Evolutionary conservation across 2,329 filamentous ascomycete species (phyloP).

Genomic region (Ophiocordyceps sinensis): DNA sequence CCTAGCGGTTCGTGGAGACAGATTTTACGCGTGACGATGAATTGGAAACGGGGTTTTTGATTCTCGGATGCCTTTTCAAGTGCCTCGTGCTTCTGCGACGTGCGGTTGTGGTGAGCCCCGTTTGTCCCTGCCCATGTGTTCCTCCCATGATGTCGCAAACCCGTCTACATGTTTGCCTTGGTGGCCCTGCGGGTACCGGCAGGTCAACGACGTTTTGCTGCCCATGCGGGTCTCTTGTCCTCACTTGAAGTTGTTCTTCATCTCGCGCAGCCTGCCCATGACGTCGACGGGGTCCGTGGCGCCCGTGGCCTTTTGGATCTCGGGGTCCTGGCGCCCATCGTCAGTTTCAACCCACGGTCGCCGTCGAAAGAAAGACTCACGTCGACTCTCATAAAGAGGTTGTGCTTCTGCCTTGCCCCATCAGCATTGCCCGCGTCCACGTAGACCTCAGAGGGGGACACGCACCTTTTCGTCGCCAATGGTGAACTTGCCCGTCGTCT

Average conservation of each 20-base stretch:
- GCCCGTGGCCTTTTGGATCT: constrained; percentile 71
- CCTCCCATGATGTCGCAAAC: too few species aligned
- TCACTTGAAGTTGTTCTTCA: constrained; percentile 72
- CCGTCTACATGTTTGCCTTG: constrained; percentile 7
- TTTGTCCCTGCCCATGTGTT: too few species aligned
- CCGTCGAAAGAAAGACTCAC: constrained; percentile 29
- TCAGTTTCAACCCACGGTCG: not conserved
- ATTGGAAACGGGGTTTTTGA: not conserved
- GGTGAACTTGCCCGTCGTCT: constrained; percentile 92
- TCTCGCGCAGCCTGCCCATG: constrained; percentile 71
- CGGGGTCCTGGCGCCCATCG: constrained; percentile 46
- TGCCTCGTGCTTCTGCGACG: too few species aligned
- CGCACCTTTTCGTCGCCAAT: constrained; percentile 91
- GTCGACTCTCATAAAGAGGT: constrained; percentile 86
- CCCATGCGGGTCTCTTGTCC: constrained; percentile 9
- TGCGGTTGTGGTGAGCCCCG: too few species aligned
- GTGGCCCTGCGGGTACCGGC: constrained; percentile 10
- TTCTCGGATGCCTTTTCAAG: too few species aligned
- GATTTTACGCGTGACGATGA: not conserved
- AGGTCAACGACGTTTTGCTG: too few species aligned
- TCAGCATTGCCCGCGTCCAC: not conserved
- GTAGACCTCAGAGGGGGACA: not conserved
- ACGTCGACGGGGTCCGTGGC: constrained; percentile 69
- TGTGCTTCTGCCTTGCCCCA: constrained; percentile 51
- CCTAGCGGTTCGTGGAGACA: constrained; percentile 18